Conservation (phyloP, 2,329 filamentous ascomycete species). For the Trichophyton benhamiae region DNA sequence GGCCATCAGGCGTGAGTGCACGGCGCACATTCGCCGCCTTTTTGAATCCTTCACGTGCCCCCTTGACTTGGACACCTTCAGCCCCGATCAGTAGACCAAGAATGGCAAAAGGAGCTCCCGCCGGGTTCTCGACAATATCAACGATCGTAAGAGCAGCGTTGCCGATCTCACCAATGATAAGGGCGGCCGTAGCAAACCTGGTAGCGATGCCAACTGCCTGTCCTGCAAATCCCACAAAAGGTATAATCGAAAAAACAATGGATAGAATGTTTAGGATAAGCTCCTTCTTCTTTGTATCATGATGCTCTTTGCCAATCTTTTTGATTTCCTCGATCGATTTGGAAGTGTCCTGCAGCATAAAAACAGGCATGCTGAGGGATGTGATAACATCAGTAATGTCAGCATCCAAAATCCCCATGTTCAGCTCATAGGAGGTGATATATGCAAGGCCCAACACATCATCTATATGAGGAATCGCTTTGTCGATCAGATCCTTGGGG, state of each 20-base stretch:
- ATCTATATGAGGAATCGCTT: not conserved
- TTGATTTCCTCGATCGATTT: conserved; percentile 5
- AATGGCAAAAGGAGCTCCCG: not conserved
- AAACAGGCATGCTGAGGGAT: not conserved
- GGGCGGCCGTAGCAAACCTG: not conserved
- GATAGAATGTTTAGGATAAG: not conserved
- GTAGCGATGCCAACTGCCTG: not conserved
- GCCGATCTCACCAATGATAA: conserved; percentile 5
- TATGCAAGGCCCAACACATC: not conserved
- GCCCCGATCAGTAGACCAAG: conserved; percentile 3
- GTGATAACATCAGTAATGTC: not conserved
- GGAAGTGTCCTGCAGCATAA: conserved; percentile 6
- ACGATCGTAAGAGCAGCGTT: conserved; percentile 1
- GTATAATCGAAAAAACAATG: conserved; percentile 3
- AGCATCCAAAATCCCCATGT: not conserved
- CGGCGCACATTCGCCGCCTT: not conserved
- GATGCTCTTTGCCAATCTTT: conserved; percentile 7
- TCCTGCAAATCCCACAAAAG: not conserved
- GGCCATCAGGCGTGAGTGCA: not conserved
- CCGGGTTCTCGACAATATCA: conserved; percentile 3
- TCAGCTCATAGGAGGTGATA: not conserved
- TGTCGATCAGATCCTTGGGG: not conserved
- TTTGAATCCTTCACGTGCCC: not conserved
- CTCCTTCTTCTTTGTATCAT: not conserved
- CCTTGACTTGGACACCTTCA: not conserved